These are phyloP conservation scores for Trichoderma endophyticum DNA, from an alignment of 2,329 filamentous ascomycete species.

Conservation along the genomic window DNA sequence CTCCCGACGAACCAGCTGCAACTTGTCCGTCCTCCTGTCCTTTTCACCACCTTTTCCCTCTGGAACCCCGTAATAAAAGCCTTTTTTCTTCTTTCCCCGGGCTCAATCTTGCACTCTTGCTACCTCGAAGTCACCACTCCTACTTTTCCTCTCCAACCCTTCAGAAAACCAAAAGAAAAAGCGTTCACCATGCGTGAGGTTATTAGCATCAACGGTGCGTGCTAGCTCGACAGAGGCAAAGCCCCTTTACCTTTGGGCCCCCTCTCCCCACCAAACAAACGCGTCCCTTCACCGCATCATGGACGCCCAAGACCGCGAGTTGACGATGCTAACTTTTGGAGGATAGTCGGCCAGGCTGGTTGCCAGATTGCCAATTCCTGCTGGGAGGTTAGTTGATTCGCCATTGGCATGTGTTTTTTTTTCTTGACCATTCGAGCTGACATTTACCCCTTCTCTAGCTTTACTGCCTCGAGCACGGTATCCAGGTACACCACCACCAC, in stretches of 20 bases:
- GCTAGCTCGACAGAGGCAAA: conserved; percentile 14
- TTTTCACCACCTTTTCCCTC: conserved; percentile 25
- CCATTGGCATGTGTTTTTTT: not conserved
- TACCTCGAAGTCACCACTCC: conserved; percentile 29
- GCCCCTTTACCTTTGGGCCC: conserved; percentile 27
- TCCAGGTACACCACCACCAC: conserved; percentile 65
- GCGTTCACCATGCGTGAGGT: conserved; percentile 90
- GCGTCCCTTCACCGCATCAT: conserved; percentile 42
- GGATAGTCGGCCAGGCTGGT: conserved; percentile 95
- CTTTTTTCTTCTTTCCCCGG: conserved; percentile 28
- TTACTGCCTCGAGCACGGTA: conserved; percentile 99
- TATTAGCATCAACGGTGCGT: conserved; percentile 96
- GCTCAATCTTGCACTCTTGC: conserved; percentile 27
- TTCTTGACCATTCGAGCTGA: conserved; percentile 25
- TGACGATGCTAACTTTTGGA: conserved; percentile 49
- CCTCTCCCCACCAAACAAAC: conserved; percentile 26
- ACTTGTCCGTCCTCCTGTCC: conserved; percentile 25
- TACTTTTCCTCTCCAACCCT: conserved; percentile 22
- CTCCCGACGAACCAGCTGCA: conserved; percentile 20
- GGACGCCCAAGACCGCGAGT: conserved; percentile 12
- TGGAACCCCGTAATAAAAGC: conserved; percentile 20
- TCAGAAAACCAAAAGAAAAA: conserved; percentile 17
- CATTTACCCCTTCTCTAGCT: conserved; percentile 59
- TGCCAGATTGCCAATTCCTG: conserved; percentile 99
- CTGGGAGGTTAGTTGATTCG: conserved; percentile 83